Base-by-base conservation (phyloP, 495 filamentous ascomycete genomes). In the Aspergillus mulundensis region DNA sequence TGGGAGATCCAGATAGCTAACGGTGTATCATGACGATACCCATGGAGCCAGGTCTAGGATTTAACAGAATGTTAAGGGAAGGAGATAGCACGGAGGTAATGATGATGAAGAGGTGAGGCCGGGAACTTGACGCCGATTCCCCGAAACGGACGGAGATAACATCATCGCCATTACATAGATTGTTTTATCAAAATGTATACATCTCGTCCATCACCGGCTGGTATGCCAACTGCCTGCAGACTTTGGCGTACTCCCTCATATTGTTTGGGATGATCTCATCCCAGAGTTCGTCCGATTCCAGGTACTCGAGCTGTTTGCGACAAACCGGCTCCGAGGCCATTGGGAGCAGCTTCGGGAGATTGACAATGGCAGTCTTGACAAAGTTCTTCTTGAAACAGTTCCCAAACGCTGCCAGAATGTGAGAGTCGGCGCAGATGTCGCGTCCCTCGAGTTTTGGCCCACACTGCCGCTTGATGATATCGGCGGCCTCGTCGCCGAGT, bases 351-450 rank as follows among this genome's bases (percentile, higher is more conserved):
- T 49, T 56, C 6, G 70, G 68, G 21, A 73, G 47, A 44, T 75
- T 66, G 21, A 62, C 62, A 36, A 75, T 51, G 28, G 69, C 67
- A 34, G 68, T 64, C 58, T 68, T 66, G 20, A 75, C 58, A 19
- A 72, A 74, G 42, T 71, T 66, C 54, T 59, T 64, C 67, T 76
- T 75, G 58, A 76, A 76, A 61, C 73, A 76, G 44, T 70, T 69
- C 42, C 72, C 72, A 58, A 74, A 76, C 41, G 66, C 70, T 23
- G 70, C 68, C 55, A 76, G 49, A 5, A 62, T 73, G 23, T 70
- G 61, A 11, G 57, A 49, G 48, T 70, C 69, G 1, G 72, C 66
- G 59, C 73, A 76, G 49, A 76, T 70, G 61, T 76, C 68, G 40
- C 62, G 60, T 7, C 69, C 72, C 8, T 62, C 57, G 0, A 73